These are phyloP conservation scores for Eutypa lata DNA, from an alignment of 2,329 filamentous ascomycete species.

Conservation along the genomic window DNA sequence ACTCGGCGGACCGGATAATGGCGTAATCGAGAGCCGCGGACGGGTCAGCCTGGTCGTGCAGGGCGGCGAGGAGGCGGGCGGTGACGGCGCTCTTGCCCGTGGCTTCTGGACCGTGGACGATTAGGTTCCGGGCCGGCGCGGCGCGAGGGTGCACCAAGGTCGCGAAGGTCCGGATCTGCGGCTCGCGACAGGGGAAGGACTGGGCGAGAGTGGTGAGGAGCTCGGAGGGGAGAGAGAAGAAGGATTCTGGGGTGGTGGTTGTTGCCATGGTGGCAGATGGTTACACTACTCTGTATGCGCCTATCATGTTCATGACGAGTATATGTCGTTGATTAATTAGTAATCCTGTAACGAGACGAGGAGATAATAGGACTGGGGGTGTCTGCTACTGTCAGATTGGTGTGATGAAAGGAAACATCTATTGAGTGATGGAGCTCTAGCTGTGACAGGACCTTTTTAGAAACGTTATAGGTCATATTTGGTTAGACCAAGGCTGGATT, in stretches of 20 bases:
- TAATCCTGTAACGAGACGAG: too few species aligned
- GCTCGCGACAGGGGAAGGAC: conserved; percentile 54
- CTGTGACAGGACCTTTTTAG: too few species aligned
- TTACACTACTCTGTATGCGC: neutral
- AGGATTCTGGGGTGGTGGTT: conserved; percentile 23
- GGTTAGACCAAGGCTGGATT: too few species aligned
- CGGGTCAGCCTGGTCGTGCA: conserved; percentile 36
- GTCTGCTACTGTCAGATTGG: too few species aligned
- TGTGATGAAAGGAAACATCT: too few species aligned
- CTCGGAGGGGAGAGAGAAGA: conserved; percentile 54
- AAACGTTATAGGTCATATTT: too few species aligned
- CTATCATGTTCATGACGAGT: neutral
- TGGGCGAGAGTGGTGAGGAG: conserved; percentile 42
- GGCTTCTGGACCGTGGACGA: conserved; percentile 80
- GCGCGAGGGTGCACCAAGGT: conserved; percentile 59
- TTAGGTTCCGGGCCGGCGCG: conserved; percentile 70
- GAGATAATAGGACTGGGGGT: too few species aligned
- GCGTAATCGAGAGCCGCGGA: conserved; percentile 53
- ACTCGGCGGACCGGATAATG: conserved; percentile 68
- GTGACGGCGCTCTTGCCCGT: conserved; percentile 81
- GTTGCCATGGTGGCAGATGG: neutral
- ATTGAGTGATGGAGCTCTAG: too few species aligned
- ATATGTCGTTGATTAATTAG: too few species aligned
- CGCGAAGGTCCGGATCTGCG: conserved; percentile 56
- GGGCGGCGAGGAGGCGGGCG: conserved; percentile 54